Conservation (phyloP, 2,329 filamentous ascomycete genomes). For the Lecanicillium sp. region DNA sequence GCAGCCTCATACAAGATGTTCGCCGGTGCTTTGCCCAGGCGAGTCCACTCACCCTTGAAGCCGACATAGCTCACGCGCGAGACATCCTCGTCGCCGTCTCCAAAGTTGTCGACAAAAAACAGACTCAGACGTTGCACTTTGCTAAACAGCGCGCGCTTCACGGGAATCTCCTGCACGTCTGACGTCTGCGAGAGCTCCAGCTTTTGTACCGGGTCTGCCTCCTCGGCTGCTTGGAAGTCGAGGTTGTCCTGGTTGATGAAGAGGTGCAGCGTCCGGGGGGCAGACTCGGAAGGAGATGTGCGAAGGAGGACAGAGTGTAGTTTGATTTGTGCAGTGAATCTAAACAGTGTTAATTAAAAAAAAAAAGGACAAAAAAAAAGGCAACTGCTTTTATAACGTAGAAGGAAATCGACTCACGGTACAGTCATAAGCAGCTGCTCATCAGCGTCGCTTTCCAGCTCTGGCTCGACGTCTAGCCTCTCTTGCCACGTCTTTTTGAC, state of each 20-base stretch:
- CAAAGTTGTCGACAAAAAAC: conserved; percentile 90
- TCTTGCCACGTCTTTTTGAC: conserved; percentile 90
- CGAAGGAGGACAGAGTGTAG: conserved; percentile 84
- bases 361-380: neutral
- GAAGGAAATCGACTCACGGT: conserved; percentile 52
- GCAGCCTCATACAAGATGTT: conserved; percentile 92
- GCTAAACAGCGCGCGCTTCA: conserved; percentile 83
- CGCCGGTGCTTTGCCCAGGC: conserved; percentile 60
- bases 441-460: conserved; percentile 79
- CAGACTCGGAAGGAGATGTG: conserved; percentile 59
- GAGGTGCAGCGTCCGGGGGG: conserved; percentile 76
- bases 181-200: conserved; percentile 70
- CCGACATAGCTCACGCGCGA: conserved; percentile 76
- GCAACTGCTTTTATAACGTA: conserved; percentile 1
- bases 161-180: conserved; percentile 78
- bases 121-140: conserved; percentile 74
- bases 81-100: conserved; percentile 68
- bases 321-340: conserved; percentile 89
- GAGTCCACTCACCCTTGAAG: conserved; percentile 93
- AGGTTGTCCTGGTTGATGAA: conserved; percentile 82
- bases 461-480: conserved; percentile 59
- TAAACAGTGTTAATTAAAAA: conserved; percentile 27
- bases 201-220: conserved; percentile 62
- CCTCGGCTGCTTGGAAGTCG: conserved; percentile 71
- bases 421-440: conserved; percentile 91